Percentiles rank a stretch among this genome's conserved stretches.
These are phyloP conservation scores for Ascochyta rabiei DNA, from an alignment of 2,329 filamentous ascomycete species.

Conservation along the genomic window DNA sequence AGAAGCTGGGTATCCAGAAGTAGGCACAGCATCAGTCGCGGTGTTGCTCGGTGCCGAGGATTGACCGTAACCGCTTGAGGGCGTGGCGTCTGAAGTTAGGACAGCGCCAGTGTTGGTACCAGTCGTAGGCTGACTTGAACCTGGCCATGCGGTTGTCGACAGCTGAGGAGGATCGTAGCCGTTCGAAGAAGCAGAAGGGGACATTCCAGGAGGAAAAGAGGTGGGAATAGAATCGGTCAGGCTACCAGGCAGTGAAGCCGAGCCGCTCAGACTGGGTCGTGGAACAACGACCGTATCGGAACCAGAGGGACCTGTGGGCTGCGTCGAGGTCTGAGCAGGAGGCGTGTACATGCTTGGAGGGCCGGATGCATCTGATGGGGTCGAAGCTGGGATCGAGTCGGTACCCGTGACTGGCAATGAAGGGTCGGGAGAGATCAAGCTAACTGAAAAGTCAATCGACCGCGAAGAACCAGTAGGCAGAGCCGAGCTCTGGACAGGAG, in stretches of 20 bases:
- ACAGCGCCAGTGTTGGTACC: conserved; percentile 4
- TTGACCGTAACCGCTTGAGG: conserved; percentile 9
- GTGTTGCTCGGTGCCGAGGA: conserved; percentile 6
- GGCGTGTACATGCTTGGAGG: neutral
- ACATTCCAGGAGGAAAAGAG: conserved; percentile 7
- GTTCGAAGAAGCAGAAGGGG: conserved; percentile 2
- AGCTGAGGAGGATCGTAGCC: conserved; percentile 13
- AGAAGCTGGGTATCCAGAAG: neutral
- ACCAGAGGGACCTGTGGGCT: neutral
- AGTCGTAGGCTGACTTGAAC: neutral
- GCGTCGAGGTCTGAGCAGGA: conserved; percentile 4
- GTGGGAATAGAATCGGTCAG: conserved; percentile 14
- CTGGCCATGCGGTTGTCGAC: conserved; percentile 8
- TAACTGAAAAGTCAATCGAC: conserved; percentile 4
- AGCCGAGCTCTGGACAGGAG: conserved; percentile 14
- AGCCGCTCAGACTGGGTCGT: neutral
- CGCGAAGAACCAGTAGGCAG: conserved; percentile 4
- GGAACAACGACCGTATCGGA: conserved; percentile 1
- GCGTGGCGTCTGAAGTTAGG: conserved; percentile 1
- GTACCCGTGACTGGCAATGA: neutral
- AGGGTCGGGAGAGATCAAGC: conserved; percentile 4
- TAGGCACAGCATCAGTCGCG: conserved; percentile 13
- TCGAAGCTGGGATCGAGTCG: neutral
- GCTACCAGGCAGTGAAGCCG: conserved; percentile 2
- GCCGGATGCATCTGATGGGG: neutral